phyloP scores from a whole-genome alignment of 495 filamentous ascomycete species.

The Talaromyces proteolyticus region DNA sequence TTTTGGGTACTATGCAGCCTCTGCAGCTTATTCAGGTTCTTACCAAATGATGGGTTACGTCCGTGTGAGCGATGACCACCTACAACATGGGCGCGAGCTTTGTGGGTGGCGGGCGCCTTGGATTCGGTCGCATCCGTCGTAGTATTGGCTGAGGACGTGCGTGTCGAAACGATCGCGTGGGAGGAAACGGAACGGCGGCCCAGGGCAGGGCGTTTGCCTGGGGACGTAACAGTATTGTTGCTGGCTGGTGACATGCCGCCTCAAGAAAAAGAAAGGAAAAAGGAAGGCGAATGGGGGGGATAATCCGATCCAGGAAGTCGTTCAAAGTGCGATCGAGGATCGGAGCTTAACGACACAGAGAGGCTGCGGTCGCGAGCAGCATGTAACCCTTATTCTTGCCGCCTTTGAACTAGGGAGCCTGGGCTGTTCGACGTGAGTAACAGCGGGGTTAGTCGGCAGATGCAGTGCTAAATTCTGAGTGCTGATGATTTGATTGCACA shows the following conservation, averaged over 20 bases:
- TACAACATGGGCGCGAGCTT: conserved; percentile 36
- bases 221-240: conserved; percentile 30
- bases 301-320: no score
- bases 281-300: no score
- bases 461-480: background rate
- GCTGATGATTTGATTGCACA: background rate
- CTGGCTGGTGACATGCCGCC: conserved; percentile 5
- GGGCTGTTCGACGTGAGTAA: background rate
- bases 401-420: no score
- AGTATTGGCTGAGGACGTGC: conserved; percentile 23
- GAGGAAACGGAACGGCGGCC: conserved; percentile 43
- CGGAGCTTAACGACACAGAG: no score
- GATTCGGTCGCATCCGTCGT: conserved; percentile 8
- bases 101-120: conserved; percentile 20
- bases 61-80: conserved; percentile 37
- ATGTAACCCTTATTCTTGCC: no score
- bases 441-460: background rate
- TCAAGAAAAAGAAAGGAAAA: background rate
- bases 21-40: conserved; percentile 37
- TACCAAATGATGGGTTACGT: conserved; percentile 36
- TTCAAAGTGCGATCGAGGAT: no score
- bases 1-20: conserved; percentile 24
- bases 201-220: conserved; percentile 41
- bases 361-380: no score
- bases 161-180: conserved; percentile 36